Conservation (phyloP, 192 early-diverging fungal species). For the Entomortierella parvispora region DNA sequence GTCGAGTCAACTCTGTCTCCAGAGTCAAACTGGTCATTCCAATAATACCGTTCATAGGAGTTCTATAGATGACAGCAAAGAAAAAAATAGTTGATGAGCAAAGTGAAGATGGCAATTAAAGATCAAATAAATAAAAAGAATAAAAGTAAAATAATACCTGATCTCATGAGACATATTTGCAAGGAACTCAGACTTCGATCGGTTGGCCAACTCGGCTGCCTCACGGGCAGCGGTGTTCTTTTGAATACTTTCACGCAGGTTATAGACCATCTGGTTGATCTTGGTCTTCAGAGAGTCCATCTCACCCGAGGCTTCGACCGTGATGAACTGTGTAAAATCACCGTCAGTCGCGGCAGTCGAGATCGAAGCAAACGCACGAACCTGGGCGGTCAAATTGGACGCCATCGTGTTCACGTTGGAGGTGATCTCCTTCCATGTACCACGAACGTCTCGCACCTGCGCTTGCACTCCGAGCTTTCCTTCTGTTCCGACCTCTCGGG, state of each 20-base stretch:
- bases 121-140: neutral
- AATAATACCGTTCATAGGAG: slow-evolving; percentile 87
- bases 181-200: slow-evolving; percentile 79
- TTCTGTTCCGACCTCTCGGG: slow-evolving; percentile 79
- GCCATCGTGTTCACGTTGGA: slow-evolving; percentile 83
- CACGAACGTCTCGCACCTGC: slow-evolving; percentile 74
- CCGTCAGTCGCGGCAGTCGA: slow-evolving; percentile 76
- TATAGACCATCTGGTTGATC: slow-evolving; percentile 87
- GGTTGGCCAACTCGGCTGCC: slow-evolving; percentile 82
- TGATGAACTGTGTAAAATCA: slow-evolving; percentile 79
- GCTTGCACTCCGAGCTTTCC: slow-evolving; percentile 84
- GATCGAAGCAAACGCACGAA: slow-evolving; percentile 85
- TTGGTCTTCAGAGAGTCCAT: slow-evolving; percentile 86
- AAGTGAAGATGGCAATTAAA: slow-evolving; percentile 48
- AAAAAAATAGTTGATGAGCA: slow-evolving; percentile 55
- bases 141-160: slow-evolving; percentile 9
- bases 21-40: slow-evolving; percentile 79
- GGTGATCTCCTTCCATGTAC: slow-evolving; percentile 83
- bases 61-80: slow-evolving; percentile 60
- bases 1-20: slow-evolving; percentile 80
- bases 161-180: slow-evolving; percentile 72
- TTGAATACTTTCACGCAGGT: slow-evolving; percentile 79
- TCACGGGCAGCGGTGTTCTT: slow-evolving; percentile 84
- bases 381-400: slow-evolving; percentile 77
- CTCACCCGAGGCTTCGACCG: slow-evolving; percentile 82